These are phyloP conservation scores for Paecilomyces sp. DNA, from an alignment of 2,329 filamentous ascomycete genomes.

Conservation along the genomic window DNA sequence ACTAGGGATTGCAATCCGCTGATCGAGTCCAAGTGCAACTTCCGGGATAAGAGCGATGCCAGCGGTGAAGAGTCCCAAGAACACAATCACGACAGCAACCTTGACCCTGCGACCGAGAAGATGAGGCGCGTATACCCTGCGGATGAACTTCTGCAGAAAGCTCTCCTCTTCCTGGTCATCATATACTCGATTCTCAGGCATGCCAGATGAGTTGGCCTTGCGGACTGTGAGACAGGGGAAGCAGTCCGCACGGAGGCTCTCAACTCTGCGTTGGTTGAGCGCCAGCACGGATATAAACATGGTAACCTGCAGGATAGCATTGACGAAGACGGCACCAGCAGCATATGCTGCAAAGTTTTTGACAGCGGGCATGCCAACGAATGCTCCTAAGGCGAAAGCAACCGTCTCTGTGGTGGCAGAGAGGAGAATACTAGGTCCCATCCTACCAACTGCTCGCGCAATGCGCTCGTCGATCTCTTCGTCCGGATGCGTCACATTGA, in stretches of 20 bases:
- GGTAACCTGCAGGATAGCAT: slow-evolving; percentile 91
- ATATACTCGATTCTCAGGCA: slow-evolving; percentile 59
- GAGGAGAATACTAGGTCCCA: slow-evolving; percentile 93
- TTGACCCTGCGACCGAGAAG: slow-evolving; percentile 78
- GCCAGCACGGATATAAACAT: slow-evolving; percentile 92
- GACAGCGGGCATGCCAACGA: slow-evolving; percentile 96
- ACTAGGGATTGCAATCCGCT: slow-evolving; percentile 86
- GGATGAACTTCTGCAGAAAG: slow-evolving; percentile 76
- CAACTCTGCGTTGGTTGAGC: slow-evolving; percentile 84
- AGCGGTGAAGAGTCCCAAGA: slow-evolving; percentile 80
- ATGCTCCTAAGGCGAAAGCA: slow-evolving; percentile 84
- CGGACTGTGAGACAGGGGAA: slow-evolving; percentile 82
- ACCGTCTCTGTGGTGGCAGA: slow-evolving; percentile 93
- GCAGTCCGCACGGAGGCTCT: slow-evolving; percentile 82
- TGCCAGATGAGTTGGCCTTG: slow-evolving; percentile 59
- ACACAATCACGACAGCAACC: slow-evolving; percentile 66
- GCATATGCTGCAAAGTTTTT: slow-evolving; percentile 96
- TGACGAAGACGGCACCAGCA: slow-evolving; percentile 92
- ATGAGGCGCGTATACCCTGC: slow-evolving; percentile 76
- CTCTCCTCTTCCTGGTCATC: slow-evolving; percentile 74
- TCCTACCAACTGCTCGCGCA: slow-evolving; percentile 81
- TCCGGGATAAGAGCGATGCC: slow-evolving; percentile 77
- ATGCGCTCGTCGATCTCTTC: slow-evolving; percentile 80
- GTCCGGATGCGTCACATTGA: slow-evolving; percentile 87
- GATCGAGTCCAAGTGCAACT: slow-evolving; percentile 82